Evolutionary conservation across 176 grass and related monocot species (phyloP), one percentile per base, ranked within the genome.

Genomic region (Zea mays): DNA sequence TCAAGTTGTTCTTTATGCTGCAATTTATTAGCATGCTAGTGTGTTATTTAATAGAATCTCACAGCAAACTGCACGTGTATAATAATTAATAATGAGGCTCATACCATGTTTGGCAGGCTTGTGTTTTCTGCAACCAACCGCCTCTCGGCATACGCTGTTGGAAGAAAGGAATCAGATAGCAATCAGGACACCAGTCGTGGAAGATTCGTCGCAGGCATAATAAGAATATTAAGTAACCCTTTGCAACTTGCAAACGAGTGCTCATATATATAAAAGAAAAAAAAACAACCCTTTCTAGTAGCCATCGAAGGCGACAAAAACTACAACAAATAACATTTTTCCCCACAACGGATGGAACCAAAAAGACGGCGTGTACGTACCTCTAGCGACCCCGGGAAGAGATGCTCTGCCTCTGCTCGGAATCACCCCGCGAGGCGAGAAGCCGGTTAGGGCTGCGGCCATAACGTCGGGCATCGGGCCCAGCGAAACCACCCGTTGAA

Each of bases 1-100:
- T 83, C 82, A 12, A 47, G 60, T 68, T 85, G 86, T 68, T 81
- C 74, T 5, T 17, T n/a, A 55, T 11, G 46, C 87, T 89, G 71
- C 82, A 80, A 21, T 62, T 14, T 7, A 82, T 69, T 74, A 15
- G 13, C 9, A 40, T 4, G 55, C 55, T 57, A 21, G 2, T 57
- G 2, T 57, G 13, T 43, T 46, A 20, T 37, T 66, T 56, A 40
- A 66, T 37, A 3, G 6, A 54, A 50, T 4, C 16, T 45, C 62
- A 66, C 38, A 6, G 36, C 35, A 79, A 67, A 1, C 3, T 79
- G 76, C 39, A 17, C 33, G 1, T 5, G 10, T 56, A 43, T 14
- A 66, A 39, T 21, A 43, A 67, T 27, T 0, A 16, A 33, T 2
- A 67, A 33, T 33, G 17, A 67, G 49, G 37, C 4, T 33, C 37